Evolutionary conservation across 2,329 filamentous ascomycete species (phyloP), one percentile per base, ranked within the genome.

Genomic region (Myriosclerotinia scirpicola): DNA sequence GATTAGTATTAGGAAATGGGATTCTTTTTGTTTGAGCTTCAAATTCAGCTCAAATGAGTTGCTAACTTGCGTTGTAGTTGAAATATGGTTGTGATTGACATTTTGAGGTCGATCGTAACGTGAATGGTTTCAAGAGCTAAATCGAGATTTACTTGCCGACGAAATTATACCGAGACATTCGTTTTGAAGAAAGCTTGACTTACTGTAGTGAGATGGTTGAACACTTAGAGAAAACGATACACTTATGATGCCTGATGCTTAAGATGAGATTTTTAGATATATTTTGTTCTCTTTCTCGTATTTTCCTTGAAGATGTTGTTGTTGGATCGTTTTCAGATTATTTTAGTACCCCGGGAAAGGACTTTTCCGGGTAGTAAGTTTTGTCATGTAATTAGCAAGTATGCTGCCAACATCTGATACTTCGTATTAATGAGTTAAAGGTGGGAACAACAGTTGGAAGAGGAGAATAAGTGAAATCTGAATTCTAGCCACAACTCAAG

Each of bases 91-190:
- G 46, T n/a, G 15, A 30, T 54, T 40, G 50, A 40, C 22, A 34
- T 54, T 42, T 63, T 36, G 22, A 40, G 40, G 30, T 26, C 22
- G 54, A 40, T 65, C 40, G 63, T 38, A 48, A 59, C 54, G 40
- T 12, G n/a, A n/a, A 42, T 26, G 46, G 63, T 65, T 65, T 65
- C 63, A 65, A 59, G n/a, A 48, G 53, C 42, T 20, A 65, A 40
- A n/a, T 17, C 46, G 26, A 26, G 26, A 26, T 26, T 26, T 48
- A 40, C 42, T 20, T 59, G 42, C 53, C 48, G 38, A 58, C 42
- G 44, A 61, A 4, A 36, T 40, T 50, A 48, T 50, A 61, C 58
- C 58, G 58, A 48, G 44, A 60, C 44, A 61, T 15, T 8, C 26
- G 5, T 40, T 40, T 38, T 17, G 14, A 50, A 26, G 58, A 61